phyloP scores from a whole-genome alignment of 2,329 filamentous ascomycete genomes.

The Fusarium sp. region DNA sequence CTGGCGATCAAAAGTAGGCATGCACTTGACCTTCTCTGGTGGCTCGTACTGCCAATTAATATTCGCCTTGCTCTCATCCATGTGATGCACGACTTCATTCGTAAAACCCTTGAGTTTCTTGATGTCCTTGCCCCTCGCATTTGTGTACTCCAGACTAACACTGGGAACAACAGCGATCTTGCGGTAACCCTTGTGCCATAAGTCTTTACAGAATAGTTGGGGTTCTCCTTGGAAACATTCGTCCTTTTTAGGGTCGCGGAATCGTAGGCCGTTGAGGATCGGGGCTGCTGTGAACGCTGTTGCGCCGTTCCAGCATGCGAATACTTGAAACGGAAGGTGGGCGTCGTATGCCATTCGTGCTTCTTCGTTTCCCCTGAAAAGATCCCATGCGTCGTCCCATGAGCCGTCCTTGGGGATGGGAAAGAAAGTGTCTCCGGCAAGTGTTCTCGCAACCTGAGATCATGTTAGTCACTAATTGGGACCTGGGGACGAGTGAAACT shows the following conservation, averaged over 20 bases:
- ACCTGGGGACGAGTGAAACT: background rate
- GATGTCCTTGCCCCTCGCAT: slow-evolving; percentile 56
- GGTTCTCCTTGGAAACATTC: slow-evolving; percentile 68
- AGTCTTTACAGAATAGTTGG: slow-evolving; percentile 65
- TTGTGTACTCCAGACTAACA: slow-evolving; percentile 65
- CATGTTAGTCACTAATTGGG: background rate
- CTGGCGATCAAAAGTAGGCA: slow-evolving; percentile 56
- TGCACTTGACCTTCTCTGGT: slow-evolving; percentile 61
- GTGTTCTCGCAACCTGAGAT: slow-evolving; percentile 58
- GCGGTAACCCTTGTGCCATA: slow-evolving; percentile 62
- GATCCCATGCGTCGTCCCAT: slow-evolving; percentile 61
- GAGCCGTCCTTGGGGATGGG: slow-evolving; percentile 61
- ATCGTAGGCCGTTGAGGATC: slow-evolving; percentile 56
- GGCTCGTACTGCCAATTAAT: slow-evolving; percentile 59
- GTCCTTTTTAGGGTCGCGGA: slow-evolving; percentile 52
- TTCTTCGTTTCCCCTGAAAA: slow-evolving; percentile 63
- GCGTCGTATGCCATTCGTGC: slow-evolving; percentile 50
- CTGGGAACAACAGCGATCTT: slow-evolving; percentile 67
- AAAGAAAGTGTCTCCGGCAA: slow-evolving; percentile 68
- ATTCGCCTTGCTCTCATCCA: slow-evolving; percentile 44
- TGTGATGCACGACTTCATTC: slow-evolving; percentile 48
- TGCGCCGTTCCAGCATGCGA: slow-evolving; percentile 70
- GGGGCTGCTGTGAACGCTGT: slow-evolving; percentile 63
- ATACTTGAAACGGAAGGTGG: slow-evolving; percentile 66
- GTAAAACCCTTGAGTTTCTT: slow-evolving; percentile 65